Evolutionary conservation across 176 grass and related monocot genomes (phyloP).

Genomic region (Areca catechu): DNA sequence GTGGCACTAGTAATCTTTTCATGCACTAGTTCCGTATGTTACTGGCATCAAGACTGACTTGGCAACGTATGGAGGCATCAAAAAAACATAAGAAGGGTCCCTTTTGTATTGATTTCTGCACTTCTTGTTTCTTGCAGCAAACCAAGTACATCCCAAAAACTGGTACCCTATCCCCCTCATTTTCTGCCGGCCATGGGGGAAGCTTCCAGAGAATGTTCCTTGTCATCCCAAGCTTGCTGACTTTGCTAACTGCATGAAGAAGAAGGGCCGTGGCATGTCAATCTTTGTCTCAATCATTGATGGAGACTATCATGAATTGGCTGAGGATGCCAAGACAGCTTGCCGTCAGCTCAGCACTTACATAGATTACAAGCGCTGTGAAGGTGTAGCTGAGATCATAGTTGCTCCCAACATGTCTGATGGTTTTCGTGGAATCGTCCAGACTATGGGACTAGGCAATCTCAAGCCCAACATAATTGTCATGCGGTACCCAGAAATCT

Average conservation of each 20-base stretch:
- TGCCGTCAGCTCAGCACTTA: conserved; percentile 78
- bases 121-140: conserved; percentile 38
- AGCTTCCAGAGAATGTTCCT: conserved; percentile 89
- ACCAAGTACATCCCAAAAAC: conserved; percentile 98
- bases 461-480: neutral
- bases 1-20: too few relatives aligned
- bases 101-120: too few relatives aligned
- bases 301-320: conserved; percentile 84
- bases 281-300: conserved; percentile 93
- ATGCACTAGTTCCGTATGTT: too few relatives aligned
- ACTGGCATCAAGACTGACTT: too few relatives aligned
- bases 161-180: conserved; percentile 98
- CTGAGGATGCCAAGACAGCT: conserved; percentile 88
- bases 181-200: conserved; percentile 99
- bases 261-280: conserved; percentile 96
- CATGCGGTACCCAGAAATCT: neutral
- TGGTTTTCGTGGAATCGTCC: neutral
- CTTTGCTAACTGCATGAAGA: conserved; percentile 99
- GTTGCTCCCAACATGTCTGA: conserved; percentile 41
- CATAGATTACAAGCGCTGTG: conserved; percentile 91
- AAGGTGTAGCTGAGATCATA: conserved; percentile 90
- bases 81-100: too few relatives aligned
- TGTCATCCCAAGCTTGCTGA: conserved; percentile 99
- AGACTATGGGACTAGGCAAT: neutral
- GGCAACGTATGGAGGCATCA: too few relatives aligned